Evolutionary conservation across 495 filamentous ascomycete genomes (phyloP), one percentile per base, ranked within the genome.

Genomic region (Penicillium paradoxum): DNA sequence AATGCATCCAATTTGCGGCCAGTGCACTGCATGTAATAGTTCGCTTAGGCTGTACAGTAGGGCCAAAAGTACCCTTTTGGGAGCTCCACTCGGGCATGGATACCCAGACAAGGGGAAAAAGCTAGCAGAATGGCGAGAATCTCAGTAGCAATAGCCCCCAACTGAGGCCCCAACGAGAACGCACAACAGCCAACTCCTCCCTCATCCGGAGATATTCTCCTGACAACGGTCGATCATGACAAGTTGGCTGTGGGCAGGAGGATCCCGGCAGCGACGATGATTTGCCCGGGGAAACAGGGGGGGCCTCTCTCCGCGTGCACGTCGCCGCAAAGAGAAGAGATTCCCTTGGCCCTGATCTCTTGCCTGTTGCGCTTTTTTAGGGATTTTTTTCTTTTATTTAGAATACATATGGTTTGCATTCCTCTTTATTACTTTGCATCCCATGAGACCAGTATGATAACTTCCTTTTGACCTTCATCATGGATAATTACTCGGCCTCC

Each of bases 251-350:
- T 47, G 51, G 46, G 36, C 19, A 14, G 41, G 55, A 56, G 60
- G 62, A 59, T 51, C 58, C 64, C 44, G 46, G 10, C 34, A 30
- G 13, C 9, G 18, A 19, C 41, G 25, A 49, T 70, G 63, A 74
- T 74, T 72, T 62, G 70, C 30, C 58, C 71, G 71, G 68, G 71
- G 71, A 70, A 70, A 57, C 63, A 69, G 60, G 70, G 67, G n/a
- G 64, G 58, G 51, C 54, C 49, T 58, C 49, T 55, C 54, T 58
- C 70, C 70, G 69, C 63, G 56, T 54, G 60, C 71, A 70, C 42
- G 62, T 71, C 71, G 71, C 68, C 67, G 63, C 49, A 74, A 70
- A 68, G 54, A 70, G 71, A 51, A 74, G 53, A 58, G 60, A 64
- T 59, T 10, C 60, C 57, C 55, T 60, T 54, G 59, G 40, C 63